Percentiles rank a stretch among this genome's conserved stretches.
Evolutionary conservation across 2,329 filamentous ascomycete genomes (phyloP).

Genomic region (Stagonosporopsis chrysanthemi): DNA sequence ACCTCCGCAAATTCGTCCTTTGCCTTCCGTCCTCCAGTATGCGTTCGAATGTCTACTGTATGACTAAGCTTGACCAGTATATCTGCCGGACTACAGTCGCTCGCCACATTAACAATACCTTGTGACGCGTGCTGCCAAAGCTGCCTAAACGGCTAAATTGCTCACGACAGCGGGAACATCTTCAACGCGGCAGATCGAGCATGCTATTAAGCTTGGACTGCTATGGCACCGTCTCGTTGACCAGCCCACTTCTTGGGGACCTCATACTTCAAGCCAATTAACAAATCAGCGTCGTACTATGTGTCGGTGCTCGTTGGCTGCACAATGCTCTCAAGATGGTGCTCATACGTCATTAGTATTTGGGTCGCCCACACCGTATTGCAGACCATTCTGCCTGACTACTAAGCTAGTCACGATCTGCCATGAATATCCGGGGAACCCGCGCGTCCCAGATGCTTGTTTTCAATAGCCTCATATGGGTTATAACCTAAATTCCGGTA

Average conservation of each 20-base stretch:
- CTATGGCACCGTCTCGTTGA: not conserved
- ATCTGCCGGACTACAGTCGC: not conserved
- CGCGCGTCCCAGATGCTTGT: slow-evolving; percentile 36
- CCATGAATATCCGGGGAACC: slow-evolving; percentile 32
- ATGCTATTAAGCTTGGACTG: not conserved
- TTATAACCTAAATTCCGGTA: slow-evolving; percentile 25
- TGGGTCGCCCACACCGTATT: not conserved
- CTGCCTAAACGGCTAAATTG: slow-evolving; percentile 47
- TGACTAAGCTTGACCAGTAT: not conserved
- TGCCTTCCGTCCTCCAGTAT: not conserved
- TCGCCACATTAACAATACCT: not conserved
- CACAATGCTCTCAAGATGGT: not conserved
- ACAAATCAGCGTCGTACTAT: not conserved
- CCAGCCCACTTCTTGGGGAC: no score
- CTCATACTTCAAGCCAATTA: no score
- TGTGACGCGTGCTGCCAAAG: not conserved
- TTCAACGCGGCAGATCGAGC: slow-evolving; percentile 2
- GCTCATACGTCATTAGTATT: not conserved
- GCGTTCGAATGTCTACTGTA: not conserved
- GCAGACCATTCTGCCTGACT: slow-evolving; percentile 29
- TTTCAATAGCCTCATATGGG: slow-evolving; percentile 32
- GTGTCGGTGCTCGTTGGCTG: not conserved
- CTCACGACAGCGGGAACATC: not conserved
- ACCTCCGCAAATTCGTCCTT: not conserved
- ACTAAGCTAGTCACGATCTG: slow-evolving; percentile 40